phyloP scores from a whole-genome alignment of 495 filamentous ascomycete species.

The Penicillium coprophilum region DNA sequence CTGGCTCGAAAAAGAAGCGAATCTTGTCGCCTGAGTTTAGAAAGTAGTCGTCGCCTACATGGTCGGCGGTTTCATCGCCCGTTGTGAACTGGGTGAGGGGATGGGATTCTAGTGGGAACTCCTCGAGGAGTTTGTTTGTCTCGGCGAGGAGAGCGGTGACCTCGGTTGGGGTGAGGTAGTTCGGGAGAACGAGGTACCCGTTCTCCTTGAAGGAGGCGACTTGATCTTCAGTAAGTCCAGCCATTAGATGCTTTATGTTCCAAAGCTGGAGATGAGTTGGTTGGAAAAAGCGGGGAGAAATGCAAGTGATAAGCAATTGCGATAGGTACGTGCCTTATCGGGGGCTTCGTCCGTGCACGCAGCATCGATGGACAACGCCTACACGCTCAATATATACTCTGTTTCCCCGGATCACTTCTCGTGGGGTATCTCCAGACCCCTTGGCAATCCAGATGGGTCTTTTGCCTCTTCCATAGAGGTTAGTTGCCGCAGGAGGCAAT shows the following conservation, averaged over 20 bases:
- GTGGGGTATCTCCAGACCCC: conserved; percentile 4
- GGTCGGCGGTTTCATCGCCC: conserved; percentile 54
- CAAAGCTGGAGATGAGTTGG: conserved; percentile 2
- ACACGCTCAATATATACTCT: neutral
- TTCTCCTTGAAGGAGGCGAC: conserved; percentile 70
- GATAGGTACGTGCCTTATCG: conserved; percentile 7
- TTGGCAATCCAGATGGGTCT: neutral
- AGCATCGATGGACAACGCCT: conserved; percentile 1
- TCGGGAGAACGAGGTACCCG: conserved; percentile 86
- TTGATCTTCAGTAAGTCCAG: conserved; percentile 69
- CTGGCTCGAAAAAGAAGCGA: conserved; percentile 95
- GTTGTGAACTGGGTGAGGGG: conserved; percentile 93
- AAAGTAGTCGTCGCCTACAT: conserved; percentile 97
- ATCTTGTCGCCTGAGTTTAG: conserved; percentile 84
- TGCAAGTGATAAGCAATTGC: conserved; percentile 6
- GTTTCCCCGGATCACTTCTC: neutral
- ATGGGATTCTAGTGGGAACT: conserved; percentile 74
- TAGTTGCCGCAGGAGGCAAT: conserved; percentile 6
- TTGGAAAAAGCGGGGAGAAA: conserved; percentile 9
- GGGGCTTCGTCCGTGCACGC: neutral
- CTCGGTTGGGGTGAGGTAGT: conserved; percentile 65
- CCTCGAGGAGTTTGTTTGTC: conserved; percentile 69
- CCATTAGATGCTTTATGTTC: conserved; percentile 19
- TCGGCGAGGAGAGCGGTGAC: conserved; percentile 68
- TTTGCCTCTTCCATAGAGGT: conserved; percentile 7